Percentiles rank a stretch among this genome's conserved stretches.
These are phyloP conservation scores for Penicillium steckii DNA, from an alignment of 495 filamentous ascomycete genomes.

Conservation along the genomic window DNA sequence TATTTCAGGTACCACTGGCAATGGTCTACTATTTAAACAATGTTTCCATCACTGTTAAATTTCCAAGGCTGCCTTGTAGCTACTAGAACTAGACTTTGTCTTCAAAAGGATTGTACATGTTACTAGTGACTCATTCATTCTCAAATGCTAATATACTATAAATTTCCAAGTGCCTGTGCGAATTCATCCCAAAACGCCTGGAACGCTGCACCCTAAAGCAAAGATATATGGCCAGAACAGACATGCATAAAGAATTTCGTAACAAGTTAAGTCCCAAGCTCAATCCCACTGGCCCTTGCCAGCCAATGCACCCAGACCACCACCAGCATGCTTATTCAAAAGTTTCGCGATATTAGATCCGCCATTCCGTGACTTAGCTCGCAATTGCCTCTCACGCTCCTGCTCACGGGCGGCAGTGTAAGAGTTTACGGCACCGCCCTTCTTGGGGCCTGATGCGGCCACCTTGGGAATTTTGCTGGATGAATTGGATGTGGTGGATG, in stretches of 20 bases:
- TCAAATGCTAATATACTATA: too few species aligned
- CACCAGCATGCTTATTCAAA: slow-evolving; percentile 36
- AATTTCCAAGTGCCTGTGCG: too few species aligned
- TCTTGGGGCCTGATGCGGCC: slow-evolving; percentile 59
- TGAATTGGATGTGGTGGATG: slow-evolving; percentile 26
- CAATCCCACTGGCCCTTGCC: slow-evolving; percentile 41
- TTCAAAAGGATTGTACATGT: too few species aligned
- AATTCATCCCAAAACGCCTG: too few species aligned
- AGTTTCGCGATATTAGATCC: slow-evolving; percentile 36
- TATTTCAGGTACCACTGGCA: too few species aligned
- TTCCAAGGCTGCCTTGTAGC: neutral
- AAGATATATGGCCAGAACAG: neutral
- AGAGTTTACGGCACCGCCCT: slow-evolving; percentile 72
- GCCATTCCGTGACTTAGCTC: slow-evolving; percentile 45
- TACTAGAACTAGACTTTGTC: too few species aligned
- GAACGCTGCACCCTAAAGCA: neutral
- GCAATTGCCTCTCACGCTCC: slow-evolving; percentile 60
- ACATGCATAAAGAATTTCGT: neutral
- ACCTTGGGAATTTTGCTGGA: slow-evolving; percentile 39
- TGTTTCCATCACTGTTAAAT: neutral
- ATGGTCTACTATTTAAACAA: too few species aligned
- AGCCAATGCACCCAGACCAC: slow-evolving; percentile 33
- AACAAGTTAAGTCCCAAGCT: slow-evolving; percentile 1
- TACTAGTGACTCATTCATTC: too few species aligned
- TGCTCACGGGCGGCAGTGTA: slow-evolving; percentile 74